Evolutionary conservation across 176 grass and related monocot genomes (phyloP).

Genomic region (Oryza glumipatula): DNA sequence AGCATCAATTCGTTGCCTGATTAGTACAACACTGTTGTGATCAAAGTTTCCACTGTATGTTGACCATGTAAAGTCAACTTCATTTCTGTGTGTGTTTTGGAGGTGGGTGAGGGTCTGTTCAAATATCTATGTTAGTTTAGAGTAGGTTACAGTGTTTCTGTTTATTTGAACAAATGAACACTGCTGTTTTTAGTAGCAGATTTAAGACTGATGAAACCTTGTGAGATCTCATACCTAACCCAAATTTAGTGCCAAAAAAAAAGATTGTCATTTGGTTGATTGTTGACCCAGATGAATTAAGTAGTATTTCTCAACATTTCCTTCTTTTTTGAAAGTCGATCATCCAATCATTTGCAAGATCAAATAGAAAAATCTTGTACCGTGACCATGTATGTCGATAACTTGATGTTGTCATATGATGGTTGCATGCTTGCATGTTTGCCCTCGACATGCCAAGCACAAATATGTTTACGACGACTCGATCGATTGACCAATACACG

Average conservation of each 20-base stretch:
- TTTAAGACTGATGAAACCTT: not conserved
- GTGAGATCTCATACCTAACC: not conserved
- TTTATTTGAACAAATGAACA: not conserved
- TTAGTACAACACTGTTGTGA: not conserved
- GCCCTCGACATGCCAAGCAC: not conserved
- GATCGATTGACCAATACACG: too few species aligned
- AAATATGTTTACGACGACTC: not conserved
- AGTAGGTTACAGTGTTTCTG: not conserved
- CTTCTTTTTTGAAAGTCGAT: not conserved
- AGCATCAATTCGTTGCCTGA: not conserved
- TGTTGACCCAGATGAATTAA: not conserved
- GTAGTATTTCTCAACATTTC: not conserved
- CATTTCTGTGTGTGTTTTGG: not conserved
- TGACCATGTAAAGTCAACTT: conserved; percentile 21
- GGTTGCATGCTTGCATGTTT: not conserved
- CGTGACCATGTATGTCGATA: not conserved
- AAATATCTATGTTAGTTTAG: not conserved
- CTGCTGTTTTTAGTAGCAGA: not conserved
- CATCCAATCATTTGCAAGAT: not conserved
- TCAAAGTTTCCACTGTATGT: not conserved
- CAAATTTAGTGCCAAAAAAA: not conserved
- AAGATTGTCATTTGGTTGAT: not conserved
- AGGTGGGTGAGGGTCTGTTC: not conserved
- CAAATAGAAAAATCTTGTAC: not conserved
- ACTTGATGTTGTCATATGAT: too few species aligned